These are phyloP conservation scores for Ceratocystis huliohia DNA, from an alignment of 2,329 filamentous ascomycete genomes.

Conservation along the genomic window DNA sequence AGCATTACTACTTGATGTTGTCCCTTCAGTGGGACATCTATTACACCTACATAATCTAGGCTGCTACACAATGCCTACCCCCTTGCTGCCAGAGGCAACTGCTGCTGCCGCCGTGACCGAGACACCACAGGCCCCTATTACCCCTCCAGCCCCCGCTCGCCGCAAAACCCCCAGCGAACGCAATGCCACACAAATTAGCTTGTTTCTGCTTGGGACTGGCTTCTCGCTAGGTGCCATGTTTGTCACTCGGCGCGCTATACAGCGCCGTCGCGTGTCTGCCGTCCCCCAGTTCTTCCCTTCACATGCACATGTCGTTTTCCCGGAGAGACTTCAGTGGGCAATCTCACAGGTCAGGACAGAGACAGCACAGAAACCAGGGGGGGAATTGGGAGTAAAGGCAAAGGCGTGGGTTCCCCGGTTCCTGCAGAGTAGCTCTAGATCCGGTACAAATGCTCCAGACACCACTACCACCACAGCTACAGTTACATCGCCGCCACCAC, in stretches of 20 bases:
- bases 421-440: background rate
- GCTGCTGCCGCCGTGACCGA: background rate
- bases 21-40: too few species aligned
- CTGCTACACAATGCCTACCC: background rate
- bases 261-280: conserved; percentile 46
- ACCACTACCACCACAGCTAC: background rate
- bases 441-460: background rate
- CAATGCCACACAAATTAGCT: conserved; percentile 48
- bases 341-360: background rate
- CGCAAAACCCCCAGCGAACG: conserved; percentile 33
- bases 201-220: conserved; percentile 62
- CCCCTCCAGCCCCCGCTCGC: conserved; percentile 16
- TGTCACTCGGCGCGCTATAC: conserved; percentile 58
- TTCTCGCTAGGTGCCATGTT: conserved; percentile 62
- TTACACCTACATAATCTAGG: background rate
- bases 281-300: conserved; percentile 61
- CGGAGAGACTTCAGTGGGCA: conserved; percentile 20
- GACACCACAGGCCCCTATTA: background rate
- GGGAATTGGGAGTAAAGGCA: background rate
- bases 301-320: conserved; percentile 35
- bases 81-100: background rate
- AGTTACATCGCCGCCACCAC: background rate
- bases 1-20: too few species aligned
- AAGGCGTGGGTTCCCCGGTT: background rate
- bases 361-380: background rate